Percentiles rank a stretch among this genome's conserved stretches.
Evolutionary conservation across 164 flowering plant genomes (phyloP).

Genomic region (Vitis riparia): DNA sequence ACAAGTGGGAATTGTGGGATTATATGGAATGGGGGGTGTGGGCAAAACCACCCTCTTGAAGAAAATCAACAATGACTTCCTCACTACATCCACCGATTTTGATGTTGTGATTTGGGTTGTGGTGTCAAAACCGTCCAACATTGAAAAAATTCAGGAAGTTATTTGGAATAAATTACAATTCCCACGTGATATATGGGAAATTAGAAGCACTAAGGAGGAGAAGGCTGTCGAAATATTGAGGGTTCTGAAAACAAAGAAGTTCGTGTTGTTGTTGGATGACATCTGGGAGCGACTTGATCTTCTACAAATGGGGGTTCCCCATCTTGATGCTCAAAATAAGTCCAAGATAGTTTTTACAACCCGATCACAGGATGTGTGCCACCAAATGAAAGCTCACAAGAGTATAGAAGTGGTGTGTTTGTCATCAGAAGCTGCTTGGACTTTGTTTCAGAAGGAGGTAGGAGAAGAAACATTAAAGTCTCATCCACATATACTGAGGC

Average conservation of each 20-base stretch:
- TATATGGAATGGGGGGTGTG: not conserved
- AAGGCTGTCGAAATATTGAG: not conserved
- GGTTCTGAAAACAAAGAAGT: not conserved
- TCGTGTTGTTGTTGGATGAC: slow-evolving; percentile 14
- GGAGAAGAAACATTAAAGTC: slow-evolving; percentile 9
- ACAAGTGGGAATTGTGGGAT: not conserved
- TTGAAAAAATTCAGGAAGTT: not conserved
- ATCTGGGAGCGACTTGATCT: slow-evolving; percentile 7
- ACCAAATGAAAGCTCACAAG: slow-evolving; percentile 13
- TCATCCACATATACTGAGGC: slow-evolving; percentile 9
- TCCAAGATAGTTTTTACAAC: slow-evolving; percentile 9
- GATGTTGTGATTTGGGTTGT: not conserved
- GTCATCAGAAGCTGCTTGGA: slow-evolving; percentile 10
- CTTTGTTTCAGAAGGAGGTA: slow-evolving; percentile 13
- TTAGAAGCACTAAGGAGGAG: not conserved
- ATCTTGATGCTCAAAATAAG: not conserved
- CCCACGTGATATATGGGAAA: not conserved
- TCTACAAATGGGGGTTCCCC: not conserved
- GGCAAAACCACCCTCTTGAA: not conserved
- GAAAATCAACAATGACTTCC: not conserved
- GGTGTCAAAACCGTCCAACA: not conserved
- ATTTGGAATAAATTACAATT: not conserved
- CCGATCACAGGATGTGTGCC: slow-evolving; percentile 14
- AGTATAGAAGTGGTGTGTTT: slow-evolving; percentile 10
- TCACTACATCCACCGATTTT: not conserved